These are phyloP conservation scores for Colletotrichum trifolii DNA, from an alignment of 2,329 filamentous ascomycete species.

Conservation along the genomic window DNA sequence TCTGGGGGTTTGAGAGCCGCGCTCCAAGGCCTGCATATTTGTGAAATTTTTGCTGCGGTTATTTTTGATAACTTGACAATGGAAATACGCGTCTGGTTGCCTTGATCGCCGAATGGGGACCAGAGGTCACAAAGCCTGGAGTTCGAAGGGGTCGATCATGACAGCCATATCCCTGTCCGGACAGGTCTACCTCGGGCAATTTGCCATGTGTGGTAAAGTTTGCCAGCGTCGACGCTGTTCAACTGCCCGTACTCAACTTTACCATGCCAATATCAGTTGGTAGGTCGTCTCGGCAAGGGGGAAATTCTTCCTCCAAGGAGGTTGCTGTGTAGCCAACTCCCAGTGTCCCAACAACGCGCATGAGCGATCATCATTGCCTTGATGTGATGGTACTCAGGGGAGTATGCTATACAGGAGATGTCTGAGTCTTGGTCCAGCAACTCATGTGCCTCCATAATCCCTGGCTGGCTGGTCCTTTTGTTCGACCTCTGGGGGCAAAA, in stretches of 20 bases:
- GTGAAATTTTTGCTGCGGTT: neutral
- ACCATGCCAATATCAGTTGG: conserved; percentile 20
- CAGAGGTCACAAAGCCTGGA: too few relatives aligned
- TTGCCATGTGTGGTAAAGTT: conserved; percentile 23
- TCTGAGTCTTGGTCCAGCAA: too few relatives aligned
- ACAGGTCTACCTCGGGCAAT: conserved; percentile 16
- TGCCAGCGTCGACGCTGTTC: neutral
- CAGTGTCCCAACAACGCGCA: too few relatives aligned
- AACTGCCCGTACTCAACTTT: neutral
- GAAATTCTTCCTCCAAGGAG: neutral
- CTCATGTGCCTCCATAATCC: too few relatives aligned
- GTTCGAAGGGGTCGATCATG: too few relatives aligned
- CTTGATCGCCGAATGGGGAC: too few relatives aligned
- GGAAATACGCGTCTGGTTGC: neutral
- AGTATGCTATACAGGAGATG: too few relatives aligned
- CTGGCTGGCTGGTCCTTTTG: too few relatives aligned
- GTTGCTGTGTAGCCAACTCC: neutral
- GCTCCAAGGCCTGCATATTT: neutral
- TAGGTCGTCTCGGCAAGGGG: neutral
- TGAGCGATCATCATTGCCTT: too few relatives aligned
- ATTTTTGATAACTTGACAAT: conserved; percentile 1
- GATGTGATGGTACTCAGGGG: too few relatives aligned
- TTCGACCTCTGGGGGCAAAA: too few relatives aligned
- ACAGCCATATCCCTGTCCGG: too few relatives aligned
- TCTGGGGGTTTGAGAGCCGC: conserved; percentile 9